These are phyloP conservation scores for Cryphonectria japonica DNA, from an alignment of 2,329 filamentous ascomycete genomes.

Conservation along the genomic window DNA sequence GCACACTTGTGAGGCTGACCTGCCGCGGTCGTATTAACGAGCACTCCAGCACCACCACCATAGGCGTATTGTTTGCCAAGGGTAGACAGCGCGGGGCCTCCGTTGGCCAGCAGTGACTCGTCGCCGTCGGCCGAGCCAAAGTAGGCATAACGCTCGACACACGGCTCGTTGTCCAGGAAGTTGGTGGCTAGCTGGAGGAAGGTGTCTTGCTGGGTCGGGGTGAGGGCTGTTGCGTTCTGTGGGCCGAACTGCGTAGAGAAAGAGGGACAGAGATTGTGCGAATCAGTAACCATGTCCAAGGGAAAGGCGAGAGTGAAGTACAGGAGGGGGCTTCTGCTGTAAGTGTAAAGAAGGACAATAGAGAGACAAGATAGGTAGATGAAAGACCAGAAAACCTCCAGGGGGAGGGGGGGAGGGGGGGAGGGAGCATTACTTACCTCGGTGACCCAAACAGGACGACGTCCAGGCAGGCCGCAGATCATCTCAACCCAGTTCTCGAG, in stretches of 20 bases:
- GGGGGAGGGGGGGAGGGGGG: too few relatives aligned
- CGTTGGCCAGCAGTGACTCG: constrained; percentile 31
- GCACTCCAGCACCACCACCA: background rate
- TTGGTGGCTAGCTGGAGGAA: constrained; percentile 49
- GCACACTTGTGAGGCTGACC: background rate
- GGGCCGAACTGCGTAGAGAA: constrained; percentile 10
- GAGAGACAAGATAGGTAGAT: background rate
- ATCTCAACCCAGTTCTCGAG: constrained; percentile 48
- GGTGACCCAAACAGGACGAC: constrained; percentile 49
- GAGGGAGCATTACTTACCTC: constrained; percentile 36
- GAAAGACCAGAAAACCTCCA: too few relatives aligned
- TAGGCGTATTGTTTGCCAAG: constrained; percentile 27
- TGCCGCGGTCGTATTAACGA: background rate
- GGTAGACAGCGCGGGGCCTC: constrained; percentile 23
- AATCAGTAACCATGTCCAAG: background rate
- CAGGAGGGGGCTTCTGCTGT: background rate
- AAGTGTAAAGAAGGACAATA: background rate
- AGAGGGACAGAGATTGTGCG: constrained; percentile 39
- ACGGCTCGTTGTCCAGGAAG: constrained; percentile 46
- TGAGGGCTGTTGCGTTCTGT: background rate
- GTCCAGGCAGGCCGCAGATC: constrained; percentile 42
- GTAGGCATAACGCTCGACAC: constrained; percentile 47
- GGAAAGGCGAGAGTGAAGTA: too few relatives aligned
- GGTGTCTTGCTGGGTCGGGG: constrained; percentile 38
- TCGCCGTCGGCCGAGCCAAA: constrained; percentile 36